Evolutionary conservation across 75 land plant genomes (phyloP), one percentile per base, ranked within the genome.

Genomic region (Larix kaempferi): DNA sequence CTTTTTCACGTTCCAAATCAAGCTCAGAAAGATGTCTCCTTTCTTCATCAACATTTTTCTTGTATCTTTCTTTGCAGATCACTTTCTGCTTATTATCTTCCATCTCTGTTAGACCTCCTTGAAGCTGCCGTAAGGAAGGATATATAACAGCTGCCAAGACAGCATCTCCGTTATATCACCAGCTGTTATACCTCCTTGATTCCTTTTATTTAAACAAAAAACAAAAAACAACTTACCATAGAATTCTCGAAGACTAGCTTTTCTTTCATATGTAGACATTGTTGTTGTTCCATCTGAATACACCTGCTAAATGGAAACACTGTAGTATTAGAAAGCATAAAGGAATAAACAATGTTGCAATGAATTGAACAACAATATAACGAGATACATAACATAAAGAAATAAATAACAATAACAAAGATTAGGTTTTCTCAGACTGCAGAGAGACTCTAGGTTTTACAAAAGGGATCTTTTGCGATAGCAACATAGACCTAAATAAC

Each of bases 241-340:
- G 79, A 98, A 98, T 79, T 98, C 99, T 56, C 80, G 82, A 37
- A 95, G 85, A 79, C 90, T 89, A 6, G 99, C 96, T 85, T 88
- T 91, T 78, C 95, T 88, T 76, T 95, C 98, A 67, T 89, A 81
- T 10, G 94, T 84, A 19, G 89, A 87, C 85, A 89, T 84, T 35
- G 90, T 73, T 23, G 91, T 87, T 23, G 87, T 83, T 56, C 96
- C 99, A 86, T 98, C 96, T 77, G 82, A 84, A 77, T 85, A 89
- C 11, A 91, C 96, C 96, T 95, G 73, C 73, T 41, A 41, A 69
- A 69, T 10, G 49, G 39, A 37, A 69, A 69, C 3, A 39, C 35
- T 11, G 19, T 17, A 8, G 41, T 19, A 21, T 69, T 21, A 77
- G 57, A 62, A 77, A 78, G n/a, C 26, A 77, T n/a, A 29, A 61